Evolutionary conservation across 2,329 filamentous ascomycete species (phyloP), one percentile per base, ranked within the genome.

Genomic region (Aspergillus calidoustus): DNA sequence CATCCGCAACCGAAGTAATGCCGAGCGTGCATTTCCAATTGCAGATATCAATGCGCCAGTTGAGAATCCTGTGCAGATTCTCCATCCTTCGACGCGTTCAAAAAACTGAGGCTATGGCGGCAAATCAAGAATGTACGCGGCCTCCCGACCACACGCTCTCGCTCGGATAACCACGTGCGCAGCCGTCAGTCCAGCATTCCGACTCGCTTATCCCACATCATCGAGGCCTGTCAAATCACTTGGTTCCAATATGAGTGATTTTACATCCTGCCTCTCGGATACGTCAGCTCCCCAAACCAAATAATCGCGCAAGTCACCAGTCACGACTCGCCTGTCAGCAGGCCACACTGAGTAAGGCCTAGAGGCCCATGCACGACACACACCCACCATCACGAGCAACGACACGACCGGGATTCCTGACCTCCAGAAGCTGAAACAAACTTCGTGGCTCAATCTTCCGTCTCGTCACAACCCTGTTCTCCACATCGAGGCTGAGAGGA

Each of bases 21-120:
- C 54, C 28, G 54, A 28, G 15, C 34, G 5, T 7, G 5, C 47
- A 8, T 57, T 57, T 7, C 22, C 28, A n/a, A 15, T 41, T 17
- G 4, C 6, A 49, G 15, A 15, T 22, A 41, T 17, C 9, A 41
- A 23, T 41, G 17, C 44, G 52, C 41, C 28, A 9, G 38, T 17
- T 17, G 28, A 30, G n/a, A 15, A 47, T n/a, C 9, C 41, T 41
- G n/a, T 41, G 34, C 34, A 15, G 13, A 53, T 43, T 11, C 7
- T 43, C 28, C 31, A 25, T 28, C 15, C 11, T 28, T 17, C 3
- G 3, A 43, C 31, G 34, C 9, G 6, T 3, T 57, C 22, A 28
- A 50, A 28, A 50, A 19, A 19, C 7, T 43, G 57, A 47, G 43
- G 57, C 41, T 48, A 53, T 47, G 23, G 56, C 56, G 56, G 56